These are phyloP conservation scores for Phytophthora macrochlamydospora DNA, from an alignment of 352 stramenopile genomes.

Conservation along the genomic window DNA sequence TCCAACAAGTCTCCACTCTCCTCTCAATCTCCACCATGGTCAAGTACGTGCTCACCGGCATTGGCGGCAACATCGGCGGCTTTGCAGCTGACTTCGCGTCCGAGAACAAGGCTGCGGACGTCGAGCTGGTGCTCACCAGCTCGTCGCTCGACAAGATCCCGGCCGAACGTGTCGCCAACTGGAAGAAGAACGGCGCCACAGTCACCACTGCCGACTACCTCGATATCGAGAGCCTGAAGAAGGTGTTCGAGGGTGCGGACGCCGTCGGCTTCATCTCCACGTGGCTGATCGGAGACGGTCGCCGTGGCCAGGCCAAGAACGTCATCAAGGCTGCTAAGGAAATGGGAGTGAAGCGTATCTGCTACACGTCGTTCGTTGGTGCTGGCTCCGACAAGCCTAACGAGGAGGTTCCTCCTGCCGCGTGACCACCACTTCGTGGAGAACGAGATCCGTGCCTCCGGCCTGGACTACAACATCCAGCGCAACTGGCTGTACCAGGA, in stretches of 20 bases:
- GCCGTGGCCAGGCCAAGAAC: slow-evolving; percentile 7
- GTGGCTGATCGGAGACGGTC: slow-evolving; percentile 12
- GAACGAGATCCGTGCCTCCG: slow-evolving; percentile 7
- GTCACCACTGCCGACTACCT: slow-evolving; percentile 13
- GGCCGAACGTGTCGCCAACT: slow-evolving; percentile 9
- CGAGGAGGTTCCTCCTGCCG: slow-evolving; percentile 7
- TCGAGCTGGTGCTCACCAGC: slow-evolving; percentile 15
- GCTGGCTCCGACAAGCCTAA: slow-evolving; percentile 2
- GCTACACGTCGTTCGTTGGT: slow-evolving; percentile 10
- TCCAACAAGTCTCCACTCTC: slow-evolving; percentile 11
- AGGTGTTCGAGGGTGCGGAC: slow-evolving; percentile 14
- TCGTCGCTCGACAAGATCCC: slow-evolving; percentile 15
- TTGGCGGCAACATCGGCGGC: slow-evolving; percentile 30
- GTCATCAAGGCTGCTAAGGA: slow-evolving; percentile 9
- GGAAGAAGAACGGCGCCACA: slow-evolving; percentile 19
- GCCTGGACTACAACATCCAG: slow-evolving; percentile 16
- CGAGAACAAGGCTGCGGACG: slow-evolving; percentile 23
- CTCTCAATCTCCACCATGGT: slow-evolving; percentile 16
- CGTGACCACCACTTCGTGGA: slow-evolving; percentile 13
- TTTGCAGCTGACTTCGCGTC: slow-evolving; percentile 27
- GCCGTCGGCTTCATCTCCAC: slow-evolving; percentile 15
- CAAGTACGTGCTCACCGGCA: slow-evolving; percentile 38
- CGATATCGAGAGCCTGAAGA: slow-evolving; percentile 9
- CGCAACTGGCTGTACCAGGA: slow-evolving; percentile 13
- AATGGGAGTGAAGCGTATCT: slow-evolving; percentile 11